phyloP scores from a whole-genome alignment of 352 stramenopile genomes.

The Phytophthora pini region DNA sequence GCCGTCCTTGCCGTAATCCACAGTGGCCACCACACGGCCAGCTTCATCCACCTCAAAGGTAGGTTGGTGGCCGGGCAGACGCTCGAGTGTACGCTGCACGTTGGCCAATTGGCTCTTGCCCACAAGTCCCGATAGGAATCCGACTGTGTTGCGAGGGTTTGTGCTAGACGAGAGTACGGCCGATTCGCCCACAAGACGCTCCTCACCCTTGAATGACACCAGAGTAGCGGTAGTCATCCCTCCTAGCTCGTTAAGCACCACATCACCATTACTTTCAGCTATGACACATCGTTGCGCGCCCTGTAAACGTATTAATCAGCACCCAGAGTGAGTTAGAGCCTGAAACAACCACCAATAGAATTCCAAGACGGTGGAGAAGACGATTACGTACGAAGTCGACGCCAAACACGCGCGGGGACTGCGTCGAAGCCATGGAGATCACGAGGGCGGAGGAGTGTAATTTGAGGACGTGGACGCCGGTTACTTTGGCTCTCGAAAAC shows the following conservation, averaged over 20 bases:
- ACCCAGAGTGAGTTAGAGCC: slow-evolving; percentile 1
- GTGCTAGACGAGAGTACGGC: slow-evolving; percentile 86
- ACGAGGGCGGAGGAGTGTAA: slow-evolving; percentile 23
- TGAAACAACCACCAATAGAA: slow-evolving; percentile 4
- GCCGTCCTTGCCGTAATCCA: slow-evolving; percentile 68
- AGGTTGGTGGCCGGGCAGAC: slow-evolving; percentile 58
- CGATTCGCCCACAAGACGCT: slow-evolving; percentile 85
- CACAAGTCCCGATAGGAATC: slow-evolving; percentile 70
- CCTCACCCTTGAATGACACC: slow-evolving; percentile 89
- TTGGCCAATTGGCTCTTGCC: slow-evolving; percentile 55
- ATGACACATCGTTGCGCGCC: slow-evolving; percentile 83
- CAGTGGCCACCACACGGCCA: slow-evolving; percentile 49
- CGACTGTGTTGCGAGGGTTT: slow-evolving; percentile 86
- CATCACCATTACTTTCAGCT: slow-evolving; percentile 70
- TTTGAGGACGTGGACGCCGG: not conserved
- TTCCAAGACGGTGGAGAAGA: not conserved
- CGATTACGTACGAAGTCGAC: slow-evolving; percentile 74
- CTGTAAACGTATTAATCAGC: slow-evolving; percentile 30
- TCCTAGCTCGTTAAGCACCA: slow-evolving; percentile 91
- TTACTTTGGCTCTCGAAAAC: slow-evolving; percentile 22
- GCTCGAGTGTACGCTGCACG: slow-evolving; percentile 49
- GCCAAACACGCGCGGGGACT: slow-evolving; percentile 61
- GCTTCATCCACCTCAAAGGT: slow-evolving; percentile 42
- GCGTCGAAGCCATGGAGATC: slow-evolving; percentile 35
- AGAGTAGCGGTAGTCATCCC: slow-evolving; percentile 87